phyloP scores from a whole-genome alignment of 805 yeast genomes.

The Candida parachauliodes region DNA sequence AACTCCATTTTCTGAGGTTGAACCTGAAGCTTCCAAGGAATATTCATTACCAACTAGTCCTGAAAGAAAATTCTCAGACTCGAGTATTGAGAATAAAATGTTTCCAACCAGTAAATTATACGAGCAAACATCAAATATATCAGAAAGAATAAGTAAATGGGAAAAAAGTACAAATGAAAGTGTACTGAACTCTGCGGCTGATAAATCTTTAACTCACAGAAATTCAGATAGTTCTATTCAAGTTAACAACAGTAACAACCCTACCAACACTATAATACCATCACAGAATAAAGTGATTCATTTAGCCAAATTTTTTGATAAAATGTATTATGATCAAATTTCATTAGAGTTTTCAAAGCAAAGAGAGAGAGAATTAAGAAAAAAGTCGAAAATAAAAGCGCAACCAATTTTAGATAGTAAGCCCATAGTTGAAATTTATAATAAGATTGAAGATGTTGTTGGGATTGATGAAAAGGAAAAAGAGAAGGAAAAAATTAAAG shows the following conservation, averaged over 20 bases:
- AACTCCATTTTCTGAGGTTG: slow-evolving; percentile 4
- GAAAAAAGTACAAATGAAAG: slow-evolving; percentile 8
- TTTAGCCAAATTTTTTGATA: slow-evolving; percentile 64
- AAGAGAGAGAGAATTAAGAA: slow-evolving; percentile 68
- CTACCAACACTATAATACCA: slow-evolving; percentile 2
- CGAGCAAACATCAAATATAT: slow-evolving; percentile 16
- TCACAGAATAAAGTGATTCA: slow-evolving; percentile 48
- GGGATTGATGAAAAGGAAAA: slow-evolving; percentile 35
- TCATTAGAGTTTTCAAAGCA: slow-evolving; percentile 85
- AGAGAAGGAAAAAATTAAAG: slow-evolving; percentile 6
- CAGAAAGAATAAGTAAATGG: slow-evolving; percentile 14
- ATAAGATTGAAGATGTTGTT: slow-evolving; percentile 85
- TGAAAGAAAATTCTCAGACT: slow-evolving; percentile 12
- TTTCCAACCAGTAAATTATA: slow-evolving; percentile 14
- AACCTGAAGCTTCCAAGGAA: slow-evolving; percentile 1
- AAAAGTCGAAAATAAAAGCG: slow-evolving; percentile 63
- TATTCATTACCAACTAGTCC: background rate
- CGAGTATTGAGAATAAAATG: slow-evolving; percentile 16
- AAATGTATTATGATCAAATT: slow-evolving; percentile 72
- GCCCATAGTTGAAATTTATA: slow-evolving; percentile 89
- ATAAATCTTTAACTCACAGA: slow-evolving; percentile 9
- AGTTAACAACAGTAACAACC: background rate
- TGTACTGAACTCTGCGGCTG: background rate
- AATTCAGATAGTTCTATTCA: slow-evolving; percentile 14
- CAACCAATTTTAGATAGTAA: slow-evolving; percentile 67